Evolutionary conservation across 2,329 filamentous ascomycete genomes (phyloP).

Genomic region (Verticillium albo-atrum): DNA sequence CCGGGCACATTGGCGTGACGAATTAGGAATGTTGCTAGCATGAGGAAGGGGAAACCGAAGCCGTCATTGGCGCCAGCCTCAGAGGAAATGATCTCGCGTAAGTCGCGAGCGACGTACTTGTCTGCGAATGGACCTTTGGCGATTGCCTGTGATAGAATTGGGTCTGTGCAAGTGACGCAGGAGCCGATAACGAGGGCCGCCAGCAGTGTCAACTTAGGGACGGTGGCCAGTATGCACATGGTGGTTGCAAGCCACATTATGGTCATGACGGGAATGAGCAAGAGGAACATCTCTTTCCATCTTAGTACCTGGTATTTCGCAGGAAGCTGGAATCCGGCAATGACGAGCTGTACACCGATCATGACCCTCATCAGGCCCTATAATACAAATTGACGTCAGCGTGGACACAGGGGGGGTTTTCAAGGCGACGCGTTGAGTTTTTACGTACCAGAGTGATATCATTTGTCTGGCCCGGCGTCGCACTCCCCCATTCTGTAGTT

Average conservation of each 20-base stretch:
- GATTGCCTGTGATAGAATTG: conserved; percentile 54
- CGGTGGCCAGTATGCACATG: conserved; percentile 46
- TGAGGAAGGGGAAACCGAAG: conserved; percentile 47
- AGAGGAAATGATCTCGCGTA: conserved; percentile 57
- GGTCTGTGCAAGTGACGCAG: conserved; percentile 57
- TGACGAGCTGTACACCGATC: conserved; percentile 57
- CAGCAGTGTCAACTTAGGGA: conserved; percentile 50
- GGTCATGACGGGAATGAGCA: conserved; percentile 55
- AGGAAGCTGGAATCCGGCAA: conserved; percentile 57
- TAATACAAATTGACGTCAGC: neutral
- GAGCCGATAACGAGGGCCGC: conserved; percentile 53
- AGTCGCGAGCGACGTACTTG: conserved; percentile 50
- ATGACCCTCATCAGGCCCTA: conserved; percentile 48
- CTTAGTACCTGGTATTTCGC: conserved; percentile 45
- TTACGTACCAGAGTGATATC: conserved; percentile 30
- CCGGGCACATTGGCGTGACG: conserved; percentile 33
- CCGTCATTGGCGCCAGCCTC: conserved; percentile 60
- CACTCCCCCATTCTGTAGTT: conserved; percentile 31
- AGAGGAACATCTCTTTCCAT: conserved; percentile 49
- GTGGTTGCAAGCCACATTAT: conserved; percentile 57
- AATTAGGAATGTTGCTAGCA: conserved; percentile 40
- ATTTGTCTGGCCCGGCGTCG: conserved; percentile 16
- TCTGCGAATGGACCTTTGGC: conserved; percentile 59
- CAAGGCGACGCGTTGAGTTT: neutral
- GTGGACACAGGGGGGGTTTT: neutral